phyloP scores from a whole-genome alignment of 2,329 filamentous ascomycete genomes.

The Dichotomopilus funicola region DNA sequence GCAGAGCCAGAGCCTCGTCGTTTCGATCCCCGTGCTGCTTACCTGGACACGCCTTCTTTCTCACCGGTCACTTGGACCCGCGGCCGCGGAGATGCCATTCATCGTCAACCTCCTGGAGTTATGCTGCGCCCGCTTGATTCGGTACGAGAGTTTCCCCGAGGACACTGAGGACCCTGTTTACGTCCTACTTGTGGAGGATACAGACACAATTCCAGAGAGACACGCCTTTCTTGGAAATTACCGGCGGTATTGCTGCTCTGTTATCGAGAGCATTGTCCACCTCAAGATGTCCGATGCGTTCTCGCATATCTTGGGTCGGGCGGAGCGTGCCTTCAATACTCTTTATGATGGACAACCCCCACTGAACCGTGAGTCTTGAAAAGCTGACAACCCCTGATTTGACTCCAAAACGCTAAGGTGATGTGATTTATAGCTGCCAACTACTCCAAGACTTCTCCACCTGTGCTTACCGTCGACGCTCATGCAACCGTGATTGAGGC shows the following conservation, averaged over 20 bases:
- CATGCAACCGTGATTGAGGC: conserved; percentile 87
- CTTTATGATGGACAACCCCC: conserved; percentile 65
- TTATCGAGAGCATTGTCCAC: conserved; percentile 82
- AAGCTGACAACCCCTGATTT: background rate
- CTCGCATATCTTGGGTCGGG: conserved; percentile 74
- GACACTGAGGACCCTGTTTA: conserved; percentile 74
- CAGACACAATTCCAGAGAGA: conserved; percentile 86
- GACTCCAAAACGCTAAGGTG: conserved; percentile 17
- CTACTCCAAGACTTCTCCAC: conserved; percentile 63
- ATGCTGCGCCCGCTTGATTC: conserved; percentile 75
- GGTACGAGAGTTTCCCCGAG: conserved; percentile 80
- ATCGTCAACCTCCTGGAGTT: conserved; percentile 74
- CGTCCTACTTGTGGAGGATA: conserved; percentile 82
- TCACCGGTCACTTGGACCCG: conserved; percentile 59
- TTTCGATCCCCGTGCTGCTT: conserved; percentile 88
- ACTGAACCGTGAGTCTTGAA: conserved; percentile 54
- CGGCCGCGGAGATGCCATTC: conserved; percentile 56
- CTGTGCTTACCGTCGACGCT: conserved; percentile 76
- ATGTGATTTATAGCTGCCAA: conserved; percentile 37
- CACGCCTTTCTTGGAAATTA: conserved; percentile 97
- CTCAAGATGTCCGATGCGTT: conserved; percentile 79
- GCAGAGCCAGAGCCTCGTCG: conserved; percentile 78
- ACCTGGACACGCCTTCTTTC: conserved; percentile 80
- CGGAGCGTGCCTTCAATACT: conserved; percentile 66
- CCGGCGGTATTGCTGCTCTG: conserved; percentile 76